phyloP scores from a whole-genome alignment of 495 filamentous ascomycete species.

The Neurospora tetrasperma region DNA sequence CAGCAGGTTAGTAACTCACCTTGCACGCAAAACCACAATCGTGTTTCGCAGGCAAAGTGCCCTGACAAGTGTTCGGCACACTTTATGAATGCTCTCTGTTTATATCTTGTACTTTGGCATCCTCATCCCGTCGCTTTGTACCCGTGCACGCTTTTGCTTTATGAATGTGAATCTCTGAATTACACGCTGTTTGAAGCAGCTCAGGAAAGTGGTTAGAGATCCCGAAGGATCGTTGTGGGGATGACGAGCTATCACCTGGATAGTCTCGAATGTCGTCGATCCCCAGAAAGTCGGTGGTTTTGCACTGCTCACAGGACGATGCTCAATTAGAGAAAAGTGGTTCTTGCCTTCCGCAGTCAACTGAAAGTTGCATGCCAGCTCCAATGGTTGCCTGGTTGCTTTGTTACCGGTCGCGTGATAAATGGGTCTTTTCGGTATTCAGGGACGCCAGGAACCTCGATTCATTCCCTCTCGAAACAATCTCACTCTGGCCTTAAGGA shows the following conservation, averaged over 20 bases:
- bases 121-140: not conserved
- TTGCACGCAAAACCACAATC: not conserved
- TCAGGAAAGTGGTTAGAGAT: not conserved
- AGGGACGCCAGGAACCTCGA: not conserved
- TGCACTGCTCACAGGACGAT: not conserved
- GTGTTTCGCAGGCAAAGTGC: not conserved
- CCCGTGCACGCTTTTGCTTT: not conserved
- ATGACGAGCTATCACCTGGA: not conserved
- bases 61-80: not conserved
- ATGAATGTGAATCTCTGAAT: not conserved
- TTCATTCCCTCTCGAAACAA: not conserved
- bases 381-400: not conserved
- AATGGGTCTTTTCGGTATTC: not conserved
- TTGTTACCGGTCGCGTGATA: not conserved
- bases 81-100: not conserved
- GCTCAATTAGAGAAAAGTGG: not conserved
- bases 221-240: not conserved
- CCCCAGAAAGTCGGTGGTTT: not conserved
- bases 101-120: not conserved
- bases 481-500: not conserved
- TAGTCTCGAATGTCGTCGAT: not conserved
- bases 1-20: slow-evolving; percentile 57
- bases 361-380: not conserved
- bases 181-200: not conserved
- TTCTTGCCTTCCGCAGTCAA: not conserved